phyloP scores from a whole-genome alignment of 257 asterid genomes.

The Solanum peruvianum region DNA sequence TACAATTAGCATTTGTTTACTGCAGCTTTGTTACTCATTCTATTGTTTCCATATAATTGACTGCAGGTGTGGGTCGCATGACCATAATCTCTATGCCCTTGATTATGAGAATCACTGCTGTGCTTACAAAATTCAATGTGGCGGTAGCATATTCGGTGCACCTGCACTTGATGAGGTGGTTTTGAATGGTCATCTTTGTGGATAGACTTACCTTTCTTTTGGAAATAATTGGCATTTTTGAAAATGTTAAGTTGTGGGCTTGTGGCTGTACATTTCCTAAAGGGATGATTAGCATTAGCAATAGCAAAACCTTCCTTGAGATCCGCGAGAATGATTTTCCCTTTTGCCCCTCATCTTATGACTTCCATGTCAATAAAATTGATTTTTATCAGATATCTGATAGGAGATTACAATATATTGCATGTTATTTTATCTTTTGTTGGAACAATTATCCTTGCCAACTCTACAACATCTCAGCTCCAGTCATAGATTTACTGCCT shows the following conservation, averaged over 20 bases:
- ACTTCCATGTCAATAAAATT: not conserved
- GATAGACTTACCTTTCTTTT: not conserved
- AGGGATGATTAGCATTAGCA: not conserved
- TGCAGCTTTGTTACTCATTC: not conserved
- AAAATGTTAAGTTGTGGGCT: not conserved
- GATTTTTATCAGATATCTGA: not conserved
- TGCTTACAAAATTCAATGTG: slow-evolving; percentile 50
- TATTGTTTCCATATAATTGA: not conserved
- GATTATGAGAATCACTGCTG: slow-evolving; percentile 66
- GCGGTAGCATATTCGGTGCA: slow-evolving; percentile 89
- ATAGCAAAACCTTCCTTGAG: not conserved
- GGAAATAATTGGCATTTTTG: not conserved
- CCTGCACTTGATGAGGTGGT: slow-evolving; percentile 80
- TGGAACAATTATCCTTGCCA: not conserved
- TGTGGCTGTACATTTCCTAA: not conserved
- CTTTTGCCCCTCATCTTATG: not conserved
- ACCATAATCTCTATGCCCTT: slow-evolving; percentile 77
- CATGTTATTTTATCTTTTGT: not conserved
- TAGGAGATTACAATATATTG: not conserved
- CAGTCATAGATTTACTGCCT: not conserved
- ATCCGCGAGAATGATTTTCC: not conserved
- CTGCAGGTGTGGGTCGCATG: slow-evolving; percentile 95
- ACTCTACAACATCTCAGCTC: not conserved
- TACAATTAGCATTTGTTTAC: not conserved
- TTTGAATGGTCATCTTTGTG: not conserved